Evolutionary conservation across 2,329 filamentous ascomycete genomes (phyloP), one percentile per base, ranked within the genome.

Genomic region (Trichoderma arundinaceum): DNA sequence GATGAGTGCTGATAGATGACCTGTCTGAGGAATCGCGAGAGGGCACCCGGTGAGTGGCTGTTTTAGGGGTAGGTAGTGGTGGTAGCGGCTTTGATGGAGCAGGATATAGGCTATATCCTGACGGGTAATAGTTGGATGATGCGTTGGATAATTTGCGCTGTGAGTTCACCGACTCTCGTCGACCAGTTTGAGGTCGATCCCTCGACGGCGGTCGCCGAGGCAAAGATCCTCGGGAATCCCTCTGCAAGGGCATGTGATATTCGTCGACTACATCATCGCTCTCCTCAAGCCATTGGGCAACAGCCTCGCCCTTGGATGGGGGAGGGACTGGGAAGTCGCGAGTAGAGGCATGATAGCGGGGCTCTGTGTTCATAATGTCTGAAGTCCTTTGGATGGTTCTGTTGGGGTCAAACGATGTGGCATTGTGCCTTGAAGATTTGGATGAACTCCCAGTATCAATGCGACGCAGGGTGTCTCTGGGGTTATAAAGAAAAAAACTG

Each of bases 51-150:
- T 44, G 22, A 22, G 65, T 35, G 28, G 65, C 17, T 13, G 59
- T 13, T 33, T 51, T 67, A 9, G 65, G 65, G 17, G 56, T 65
- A 17, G 69, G 69, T 9, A 71, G 48, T 12, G 69, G 61, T 9
- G 69, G 69, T 1, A 71, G 48, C 4, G 69, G 69, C 54, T 71
- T 71, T 10, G 66, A 68, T 2, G 68, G 69, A 22, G 69, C 67
- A 19, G 69, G 69, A 48, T 68, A 68, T 5, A 68, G 64, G 49
- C 66, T 70, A 48, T 67, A 68, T 19, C 35, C 66, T 10, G 66
- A 53, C 22, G 51, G 35, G 44, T 67, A 66, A 51, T 51, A 64
- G 38, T 46, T 56, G 59, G 66, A 67, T 54, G 66, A 67, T 19
- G 66, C 57, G 41, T 60, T 67, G 39, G 66, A 67, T 12, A 64